Conservation (phyloP, 768 basidiomycete genomes). For the Crepidotus variabilis region DNA sequence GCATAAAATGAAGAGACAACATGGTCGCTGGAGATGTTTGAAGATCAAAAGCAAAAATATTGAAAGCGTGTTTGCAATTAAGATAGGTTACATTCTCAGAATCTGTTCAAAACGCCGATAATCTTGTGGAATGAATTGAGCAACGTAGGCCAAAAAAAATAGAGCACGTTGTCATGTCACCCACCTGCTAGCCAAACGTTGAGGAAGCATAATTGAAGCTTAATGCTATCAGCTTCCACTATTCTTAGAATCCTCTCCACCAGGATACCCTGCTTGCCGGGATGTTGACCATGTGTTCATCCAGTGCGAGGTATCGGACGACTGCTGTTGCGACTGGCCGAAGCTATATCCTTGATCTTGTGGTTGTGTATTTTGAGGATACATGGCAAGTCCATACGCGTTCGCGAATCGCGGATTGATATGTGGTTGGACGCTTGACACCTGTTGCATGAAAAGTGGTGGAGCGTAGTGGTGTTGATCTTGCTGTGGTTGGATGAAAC, state of each 20-base stretch:
- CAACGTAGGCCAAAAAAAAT: too few relatives aligned
- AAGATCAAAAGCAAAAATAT: too few relatives aligned
- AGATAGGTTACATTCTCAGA: too few relatives aligned
- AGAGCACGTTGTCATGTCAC: too few relatives aligned
- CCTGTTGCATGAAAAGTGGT: slow-evolving; percentile 2
- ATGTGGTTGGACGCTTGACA: slow-evolving; percentile 63
- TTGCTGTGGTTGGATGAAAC: not conserved
- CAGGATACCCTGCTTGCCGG: not conserved
- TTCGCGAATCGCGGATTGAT: slow-evolving; percentile 81
- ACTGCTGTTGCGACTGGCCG: not conserved
- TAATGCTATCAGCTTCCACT: not conserved
- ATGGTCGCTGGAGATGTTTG: too few relatives aligned
- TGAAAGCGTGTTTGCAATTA: too few relatives aligned
- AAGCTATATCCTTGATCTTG: slow-evolving; percentile 12
- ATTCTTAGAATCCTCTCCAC: not conserved
- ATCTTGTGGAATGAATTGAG: not conserved
- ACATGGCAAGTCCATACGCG: slow-evolving; percentile 49
- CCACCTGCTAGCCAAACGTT: too few relatives aligned
- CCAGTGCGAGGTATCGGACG: not conserved
- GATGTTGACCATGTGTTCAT: not conserved
- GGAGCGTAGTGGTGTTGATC: not conserved
- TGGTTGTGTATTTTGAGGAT: slow-evolving; percentile 14
- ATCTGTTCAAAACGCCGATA: not conserved
- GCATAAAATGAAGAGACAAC: too few relatives aligned
- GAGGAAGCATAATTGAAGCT: too few relatives aligned